Evolutionary conservation across 768 basidiomycete genomes (phyloP).

Genomic region (Auriscalpium orientale): DNA sequence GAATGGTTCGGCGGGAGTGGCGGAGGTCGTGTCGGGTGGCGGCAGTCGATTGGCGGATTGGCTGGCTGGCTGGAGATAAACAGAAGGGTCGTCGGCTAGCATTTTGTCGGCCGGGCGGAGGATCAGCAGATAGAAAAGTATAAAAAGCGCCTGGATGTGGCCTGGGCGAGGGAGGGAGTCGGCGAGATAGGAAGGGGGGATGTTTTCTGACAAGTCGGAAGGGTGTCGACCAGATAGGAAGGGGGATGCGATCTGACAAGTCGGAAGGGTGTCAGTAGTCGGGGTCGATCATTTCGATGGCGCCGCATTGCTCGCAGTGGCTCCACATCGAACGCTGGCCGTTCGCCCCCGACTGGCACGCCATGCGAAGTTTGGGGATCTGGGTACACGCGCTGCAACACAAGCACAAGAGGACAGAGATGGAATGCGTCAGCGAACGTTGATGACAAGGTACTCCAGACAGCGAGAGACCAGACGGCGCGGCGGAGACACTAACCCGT

Average conservation of each 20-base stretch:
- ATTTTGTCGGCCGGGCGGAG: background rate
- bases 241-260: background rate
- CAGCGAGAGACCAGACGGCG: background rate
- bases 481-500: constrained; percentile 47
- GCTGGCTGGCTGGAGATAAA: background rate
- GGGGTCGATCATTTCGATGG: constrained; percentile 81
- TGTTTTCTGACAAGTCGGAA: constrained; percentile 1
- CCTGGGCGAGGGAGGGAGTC: no score
- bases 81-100: background rate
- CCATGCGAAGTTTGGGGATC: constrained; percentile 77
- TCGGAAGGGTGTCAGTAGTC: constrained; percentile 32
- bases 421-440: constrained; percentile 10
- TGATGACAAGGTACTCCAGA: background rate
- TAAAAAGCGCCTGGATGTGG: constrained; percentile 18
- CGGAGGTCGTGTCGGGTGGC: background rate
- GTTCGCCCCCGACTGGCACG: constrained; percentile 61
- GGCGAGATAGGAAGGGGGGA: background rate
- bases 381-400: constrained; percentile 57
- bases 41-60: background rate
- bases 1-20: background rate
- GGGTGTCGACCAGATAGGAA: background rate
- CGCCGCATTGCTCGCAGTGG: constrained; percentile 82
- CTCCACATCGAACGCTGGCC: constrained; percentile 82
- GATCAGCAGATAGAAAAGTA: constrained; percentile 24
- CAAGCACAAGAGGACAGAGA: background rate